These are phyloP conservation scores for Podila minutissima DNA, from an alignment of 192 early-diverging fungal genomes.

Conservation along the genomic window DNA sequence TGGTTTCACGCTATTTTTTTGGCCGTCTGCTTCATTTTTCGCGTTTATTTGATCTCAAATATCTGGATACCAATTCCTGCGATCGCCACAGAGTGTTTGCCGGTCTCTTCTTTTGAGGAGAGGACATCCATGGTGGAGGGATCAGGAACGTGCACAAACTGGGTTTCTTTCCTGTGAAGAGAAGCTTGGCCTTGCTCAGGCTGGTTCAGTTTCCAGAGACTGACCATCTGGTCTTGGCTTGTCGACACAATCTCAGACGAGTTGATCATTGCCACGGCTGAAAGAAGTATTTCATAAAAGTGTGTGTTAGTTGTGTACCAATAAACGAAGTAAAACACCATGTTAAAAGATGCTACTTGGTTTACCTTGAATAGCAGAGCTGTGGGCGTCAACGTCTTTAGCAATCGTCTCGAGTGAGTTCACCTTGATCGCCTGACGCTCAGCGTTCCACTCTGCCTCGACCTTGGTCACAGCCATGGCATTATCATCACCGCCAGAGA, in stretches of 20 bases:
- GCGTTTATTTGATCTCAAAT: conserved; percentile 33
- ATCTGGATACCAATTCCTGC: conserved; percentile 71
- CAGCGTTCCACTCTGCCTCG: conserved; percentile 13
- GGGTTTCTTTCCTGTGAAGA: conserved; percentile 45
- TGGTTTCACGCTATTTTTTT: neutral
- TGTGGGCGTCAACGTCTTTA: conserved; percentile 62
- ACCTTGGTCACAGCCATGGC: conserved; percentile 51
- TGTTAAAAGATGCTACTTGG: neutral
- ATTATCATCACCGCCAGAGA: conserved; percentile 87
- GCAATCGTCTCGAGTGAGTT: conserved; percentile 8
- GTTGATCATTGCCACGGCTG: conserved; percentile 55
- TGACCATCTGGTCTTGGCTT: conserved; percentile 78
- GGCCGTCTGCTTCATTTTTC: neutral
- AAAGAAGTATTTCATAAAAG: neutral
- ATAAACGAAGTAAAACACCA: neutral
- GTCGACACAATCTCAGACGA: conserved; percentile 55
- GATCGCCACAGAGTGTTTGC: conserved; percentile 44
- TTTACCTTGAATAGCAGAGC: conserved; percentile 76
- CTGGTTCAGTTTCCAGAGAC: conserved; percentile 57
- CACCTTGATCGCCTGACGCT: neutral
- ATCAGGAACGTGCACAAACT: conserved; percentile 73
- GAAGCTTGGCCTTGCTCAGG: neutral
- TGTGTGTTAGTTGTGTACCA: neutral
- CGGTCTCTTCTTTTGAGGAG: conserved; percentile 4
- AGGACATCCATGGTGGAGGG: conserved; percentile 65